Conservation (phyloP, 2,329 filamentous ascomycete species). For the Cercospora brassicicola region DNA sequence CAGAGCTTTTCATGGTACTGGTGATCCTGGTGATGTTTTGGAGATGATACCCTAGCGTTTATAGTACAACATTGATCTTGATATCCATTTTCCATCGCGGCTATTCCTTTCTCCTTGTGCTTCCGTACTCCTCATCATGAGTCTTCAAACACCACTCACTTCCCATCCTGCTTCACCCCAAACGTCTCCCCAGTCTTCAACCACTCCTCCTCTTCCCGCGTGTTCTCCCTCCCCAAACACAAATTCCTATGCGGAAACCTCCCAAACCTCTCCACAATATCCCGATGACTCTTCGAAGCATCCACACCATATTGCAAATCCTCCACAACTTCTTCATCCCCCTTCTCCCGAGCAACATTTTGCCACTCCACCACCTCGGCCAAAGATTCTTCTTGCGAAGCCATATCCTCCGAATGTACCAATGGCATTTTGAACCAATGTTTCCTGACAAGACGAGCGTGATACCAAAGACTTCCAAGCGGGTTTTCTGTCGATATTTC, state of each 20-base stretch:
- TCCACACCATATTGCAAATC: slow-evolving; percentile 38
- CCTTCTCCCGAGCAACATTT: slow-evolving; percentile 37
- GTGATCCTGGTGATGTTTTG: neutral
- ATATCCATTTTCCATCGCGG: neutral
- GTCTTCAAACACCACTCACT: neutral
- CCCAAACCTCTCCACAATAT: slow-evolving; percentile 56
- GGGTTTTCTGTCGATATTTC: slow-evolving; percentile 12
- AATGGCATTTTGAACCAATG: slow-evolving; percentile 62
- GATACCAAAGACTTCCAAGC: slow-evolving; percentile 16
- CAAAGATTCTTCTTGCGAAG: slow-evolving; percentile 47
- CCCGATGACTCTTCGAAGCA: slow-evolving; percentile 51
- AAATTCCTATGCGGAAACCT: slow-evolving; percentile 61
- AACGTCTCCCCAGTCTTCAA: slow-evolving; percentile 49
- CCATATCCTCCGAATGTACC: slow-evolving; percentile 58
- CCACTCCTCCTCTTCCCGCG: slow-evolving; percentile 53
- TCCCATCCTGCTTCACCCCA: slow-evolving; percentile 36
- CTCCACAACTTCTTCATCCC: slow-evolving; percentile 36
- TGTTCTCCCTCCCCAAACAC: slow-evolving; percentile 52
- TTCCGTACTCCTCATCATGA: neutral
- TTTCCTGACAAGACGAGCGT: slow-evolving; percentile 40
- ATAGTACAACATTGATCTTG: neutral
- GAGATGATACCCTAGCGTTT: neutral
- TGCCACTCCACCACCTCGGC: slow-evolving; percentile 1
- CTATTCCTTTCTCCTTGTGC: neutral
- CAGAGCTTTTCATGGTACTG: neutral